These are phyloP conservation scores for Evernia prunastri DNA, from an alignment of 495 filamentous ascomycete species.

Conservation along the genomic window DNA sequence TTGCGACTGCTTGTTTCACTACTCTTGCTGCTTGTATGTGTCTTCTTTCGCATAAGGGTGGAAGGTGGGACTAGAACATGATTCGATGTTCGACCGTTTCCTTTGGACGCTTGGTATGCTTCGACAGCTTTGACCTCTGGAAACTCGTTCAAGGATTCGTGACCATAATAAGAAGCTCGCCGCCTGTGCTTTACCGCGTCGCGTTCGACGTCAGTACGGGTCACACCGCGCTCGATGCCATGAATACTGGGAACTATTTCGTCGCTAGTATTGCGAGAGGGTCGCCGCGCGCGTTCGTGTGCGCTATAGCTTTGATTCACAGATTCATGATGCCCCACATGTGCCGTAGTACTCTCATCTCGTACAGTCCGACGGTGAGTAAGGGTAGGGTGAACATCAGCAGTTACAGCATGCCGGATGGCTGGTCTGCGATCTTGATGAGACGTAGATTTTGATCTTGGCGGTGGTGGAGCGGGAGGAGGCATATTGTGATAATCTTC, in stretches of 20 bases:
- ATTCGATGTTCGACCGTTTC: constrained; percentile 7
- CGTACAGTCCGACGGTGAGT: constrained; percentile 10
- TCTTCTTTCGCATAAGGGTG: constrained; percentile 15
- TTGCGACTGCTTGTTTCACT: constrained; percentile 25
- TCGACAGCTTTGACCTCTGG: constrained; percentile 24
- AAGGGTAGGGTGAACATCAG: constrained; percentile 1
- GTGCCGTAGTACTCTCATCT: constrained; percentile 7
- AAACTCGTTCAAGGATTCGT: constrained; percentile 18
- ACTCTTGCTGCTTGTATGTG: constrained; percentile 18
- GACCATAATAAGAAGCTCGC: constrained; percentile 22
- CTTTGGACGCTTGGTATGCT: constrained; percentile 9
- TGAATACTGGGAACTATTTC: constrained; percentile 17
- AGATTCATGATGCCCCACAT: constrained; percentile 6
- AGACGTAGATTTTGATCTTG: constrained; percentile 21
- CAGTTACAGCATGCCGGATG: constrained; percentile 21
- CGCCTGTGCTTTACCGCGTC: constrained; percentile 15
- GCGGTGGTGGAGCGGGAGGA: constrained; percentile 30
- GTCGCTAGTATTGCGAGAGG: constrained; percentile 18
- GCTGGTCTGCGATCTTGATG: constrained; percentile 29
- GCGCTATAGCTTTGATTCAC: constrained; percentile 10
- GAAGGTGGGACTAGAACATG: constrained; percentile 9
- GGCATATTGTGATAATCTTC: constrained; percentile 45
- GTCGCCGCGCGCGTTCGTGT: constrained; percentile 16
- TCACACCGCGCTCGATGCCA: constrained; percentile 14
- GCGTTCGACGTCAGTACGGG: constrained; percentile 17